Percentiles rank a stretch among this genome's conserved stretches.
phyloP scores from a whole-genome alignment of 129 eudicot genomes.

The Artemisia argyi region DNA sequence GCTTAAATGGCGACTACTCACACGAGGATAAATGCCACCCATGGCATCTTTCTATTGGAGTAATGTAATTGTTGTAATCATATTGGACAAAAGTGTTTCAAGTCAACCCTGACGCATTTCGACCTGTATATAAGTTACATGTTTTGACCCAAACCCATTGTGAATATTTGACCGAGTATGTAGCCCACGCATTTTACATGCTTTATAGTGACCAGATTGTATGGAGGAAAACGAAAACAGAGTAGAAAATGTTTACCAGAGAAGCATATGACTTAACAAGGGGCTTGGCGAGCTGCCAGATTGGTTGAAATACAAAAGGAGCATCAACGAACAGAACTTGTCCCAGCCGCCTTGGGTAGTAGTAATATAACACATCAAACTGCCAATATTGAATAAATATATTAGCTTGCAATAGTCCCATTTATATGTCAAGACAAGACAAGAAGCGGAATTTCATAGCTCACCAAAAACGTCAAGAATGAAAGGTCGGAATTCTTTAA shows the following conservation, averaged over 20 bases:
- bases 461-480: conserved; percentile 86
- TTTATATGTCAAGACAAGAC: conserved; percentile 2
- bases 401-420: conserved; percentile 17
- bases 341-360: conserved; percentile 90
- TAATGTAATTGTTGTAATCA: no score
- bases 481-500: conserved; percentile 72
- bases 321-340: conserved; percentile 92
- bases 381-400: conserved; percentile 38
- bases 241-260: conserved; percentile 45
- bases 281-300: conserved; percentile 92
- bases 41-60: no score
- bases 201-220: no score
- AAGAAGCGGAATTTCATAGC: conserved; percentile 13
- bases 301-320: conserved; percentile 85
- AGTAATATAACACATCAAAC: conserved; percentile 88
- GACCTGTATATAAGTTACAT: no score
- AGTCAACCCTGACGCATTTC: no score
- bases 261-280: conserved; percentile 75
- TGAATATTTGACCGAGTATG: no score
- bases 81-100: no score
- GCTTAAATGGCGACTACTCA: no score
- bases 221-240: background rate
- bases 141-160: no score
- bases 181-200: no score
- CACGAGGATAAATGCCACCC: no score